Evolutionary conservation across 2,329 filamentous ascomycete genomes (phyloP), one percentile per base, ranked within the genome.

Genomic region (Coleophoma eucalyptorum): DNA sequence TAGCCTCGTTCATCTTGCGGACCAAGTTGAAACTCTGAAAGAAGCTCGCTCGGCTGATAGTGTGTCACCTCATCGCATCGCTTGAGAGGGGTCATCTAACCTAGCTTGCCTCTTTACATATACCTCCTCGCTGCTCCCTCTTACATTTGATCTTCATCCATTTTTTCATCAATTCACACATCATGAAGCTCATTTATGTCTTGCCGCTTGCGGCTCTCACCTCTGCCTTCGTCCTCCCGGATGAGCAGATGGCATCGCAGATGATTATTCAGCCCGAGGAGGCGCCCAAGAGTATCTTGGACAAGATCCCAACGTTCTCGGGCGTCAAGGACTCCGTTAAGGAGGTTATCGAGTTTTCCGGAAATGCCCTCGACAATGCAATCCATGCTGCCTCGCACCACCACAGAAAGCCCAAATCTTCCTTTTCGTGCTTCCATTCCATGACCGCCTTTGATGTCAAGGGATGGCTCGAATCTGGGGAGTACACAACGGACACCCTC

Each of bases 211-310:
- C 74, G 58, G 74, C 76, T 31, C 55, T 77, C 46, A 67, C 72
- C 55, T 67, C 75, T 48, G 78, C 78, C 21, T 72, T 81, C 48
- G 75, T 81, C 52, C 67, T 83, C 45, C 77, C 78, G 15, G 70
- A 78, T 44, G 70, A 77, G 55, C 61, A 75, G 49, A 66, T 78
- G 18, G 70, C 77, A 53, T 67, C 69, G 41, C 64, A 73, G 37
- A 54, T 76, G 43, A 57, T 66, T 40, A 60, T 72, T 46, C 67
- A 73, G 54, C 60, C 65, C 51, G 58, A 72, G 18, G 55, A 58
- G 33, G 43, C 55, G 18, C 52, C 60, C n/a, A 58, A 60, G 44
- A 56, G 60, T 20, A 61, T 66, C 53, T 54, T 65, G 53, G 61
- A 68, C 26, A 62, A 55, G 45, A 42, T 69, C n/a, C 59, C 67